Base-by-base conservation (phyloP, 805 yeast species). In the Saccharomyces paradoxus region DNA sequence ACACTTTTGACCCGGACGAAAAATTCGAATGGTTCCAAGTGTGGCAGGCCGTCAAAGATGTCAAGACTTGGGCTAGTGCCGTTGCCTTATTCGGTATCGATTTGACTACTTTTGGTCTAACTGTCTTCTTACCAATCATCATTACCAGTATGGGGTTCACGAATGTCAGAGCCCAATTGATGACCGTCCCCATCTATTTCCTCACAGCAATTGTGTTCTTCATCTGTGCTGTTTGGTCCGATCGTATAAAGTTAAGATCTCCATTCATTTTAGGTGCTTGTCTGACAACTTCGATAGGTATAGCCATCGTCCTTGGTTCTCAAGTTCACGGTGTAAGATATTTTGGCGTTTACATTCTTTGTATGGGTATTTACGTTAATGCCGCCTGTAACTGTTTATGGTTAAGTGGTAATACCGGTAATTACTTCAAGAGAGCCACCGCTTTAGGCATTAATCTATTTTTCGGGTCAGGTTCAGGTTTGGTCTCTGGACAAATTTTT, bases 131-230 rank as follows among this genome's bases (percentile, higher is more conserved):
- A 62, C 76, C 76, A 55, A 70, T 73, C 31, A 64, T 70, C 54
- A 58, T 63, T 51, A 52, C 66, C 46, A 55, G 72, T 55, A 55
- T 70, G 68, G 69, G 75, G 57, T 60, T 84, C 74, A 77, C 88
- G 2, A 83, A 88, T 2, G 85, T 82, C 62, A 74, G 79, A 54
- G 92, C 95, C 9, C 89, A 89, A 69, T 79, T 85, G 53, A 84
- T 84, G 71, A 86, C 96, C 0, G 87, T 89, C 50, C 90, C 89
- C 60, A 95, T 96, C 22, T 89, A 95, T 91, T 75, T 87, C 46
- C 72, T 78, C 29, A 87, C 96, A 0, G 86, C 89, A 64, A 89
- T 85, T 5, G 72, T 79, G 32, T 79, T 84, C 48, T 82, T 84
- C 71, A 62, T 80, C 3, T 58, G 78, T n/a, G 92, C 96, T 0